Base-by-base conservation (phyloP, 768 basidiomycete species). In the Tricholoma saponaceum region DNA sequence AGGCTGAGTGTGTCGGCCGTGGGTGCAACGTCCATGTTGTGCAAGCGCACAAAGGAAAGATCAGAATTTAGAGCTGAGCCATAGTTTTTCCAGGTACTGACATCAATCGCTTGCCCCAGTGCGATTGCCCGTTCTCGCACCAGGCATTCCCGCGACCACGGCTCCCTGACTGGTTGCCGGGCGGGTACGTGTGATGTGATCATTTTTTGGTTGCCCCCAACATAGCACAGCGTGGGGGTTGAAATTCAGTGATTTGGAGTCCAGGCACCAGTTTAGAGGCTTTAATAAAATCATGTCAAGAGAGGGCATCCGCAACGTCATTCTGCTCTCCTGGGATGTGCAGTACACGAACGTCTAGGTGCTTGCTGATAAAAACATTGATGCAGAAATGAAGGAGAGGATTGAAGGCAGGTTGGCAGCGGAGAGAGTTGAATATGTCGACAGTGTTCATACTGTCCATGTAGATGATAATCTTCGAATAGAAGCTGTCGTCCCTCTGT, bases 401-500 rank as follows among this genome's bases (percentile, higher is more conserved):
- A 44, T 72, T 72, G 58, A 51, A 44, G 16, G 18, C 4, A 2
- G 57, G 57, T 0, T 18, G 20, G 6, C 25, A 20, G 12, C 32
- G 32, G 1, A 64, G 52, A 0, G 62, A 60, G 26, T 61, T 63
- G 58, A 68, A 66, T 0, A 68, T 65, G 28, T 64, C 51, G 22
- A 66, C 60, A 0, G 65, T 63, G 54, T 72, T 72, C 2, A 41
- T 28, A 33, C 56, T 68, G 55, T 71, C 64, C 1, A 66, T 65
- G 53, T 56, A 68, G n/a, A 73, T 58, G 10, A 63, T 33, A 13
- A 70, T 22, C 5, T 16, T 28, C 18, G 18, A 8, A 5, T 2
- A 20, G n/a, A n/a, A n/a, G n/a, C n/a, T n/a, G 51, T 23, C 53
- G 6, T 8, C 52, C 51, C 30, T 3, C 20, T 2, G 0, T 62